Base-by-base conservation (phyloP, 768 basidiomycete genomes). In the Pleurotus giganteus region DNA sequence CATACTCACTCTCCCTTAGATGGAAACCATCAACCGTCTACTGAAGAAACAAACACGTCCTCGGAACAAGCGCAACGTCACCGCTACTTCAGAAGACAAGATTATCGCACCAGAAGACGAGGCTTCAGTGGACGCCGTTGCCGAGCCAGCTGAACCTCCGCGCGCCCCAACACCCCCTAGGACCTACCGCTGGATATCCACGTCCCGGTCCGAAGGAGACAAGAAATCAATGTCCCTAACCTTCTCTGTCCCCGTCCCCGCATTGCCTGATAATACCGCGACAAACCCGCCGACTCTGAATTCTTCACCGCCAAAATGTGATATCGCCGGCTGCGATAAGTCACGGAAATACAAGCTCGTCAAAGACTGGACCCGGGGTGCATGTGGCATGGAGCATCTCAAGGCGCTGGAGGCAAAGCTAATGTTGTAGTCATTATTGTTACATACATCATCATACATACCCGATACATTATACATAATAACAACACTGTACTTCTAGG, bases 1-100 rank as follows among this genome's bases (percentile, higher is more conserved):
- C 24, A 43, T 29, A 17, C 24, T 19, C 11, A 2, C 1, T 3
- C 24, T 6, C 6, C 31, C 31, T 28, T 19, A 92, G 89, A 84
- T 84, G 21, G 92, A 94, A 63, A 94, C 92, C 0, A 94, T 94
- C 67, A 93, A 93, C 61, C 86, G 92, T 24, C 77, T 94, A 12
- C 79, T 94, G 47, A 91, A 91, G 67, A 94, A 93, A 68, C 90
- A 91, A 64, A 84, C 86, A 15, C 80, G 86, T 8, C 77, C 87
- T 2, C 79, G 81, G 41, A 81, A 77, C 47, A 86, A 82, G 60
- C 81, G 84, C 9, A 78, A 74, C n/a, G 75, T 68, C 0, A 60
- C 74, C 26, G 76, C 77, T 13, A 79, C 77, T 1, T 74, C 74
- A 0, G 81, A 82, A 34, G 83, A 71, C 57, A 71, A 68, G 1